Conservation (phyloP, 2,329 filamentous ascomycete genomes). For the Penicillium sp. region DNA sequence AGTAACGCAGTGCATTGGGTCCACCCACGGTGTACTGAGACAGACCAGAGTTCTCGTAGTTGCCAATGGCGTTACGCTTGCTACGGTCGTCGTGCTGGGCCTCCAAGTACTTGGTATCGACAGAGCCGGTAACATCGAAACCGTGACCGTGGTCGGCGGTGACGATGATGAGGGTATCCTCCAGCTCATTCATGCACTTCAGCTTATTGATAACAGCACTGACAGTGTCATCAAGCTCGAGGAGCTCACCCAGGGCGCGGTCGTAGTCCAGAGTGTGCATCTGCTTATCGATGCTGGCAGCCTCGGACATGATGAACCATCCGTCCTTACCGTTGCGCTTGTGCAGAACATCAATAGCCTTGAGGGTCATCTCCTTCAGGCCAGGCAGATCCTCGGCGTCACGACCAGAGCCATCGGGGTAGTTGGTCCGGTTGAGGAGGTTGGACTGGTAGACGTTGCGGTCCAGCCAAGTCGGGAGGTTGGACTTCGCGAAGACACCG, state of each 20-base stretch:
- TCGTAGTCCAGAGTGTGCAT: conserved; percentile 88
- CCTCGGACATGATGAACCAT: conserved; percentile 87
- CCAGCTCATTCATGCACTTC: conserved; percentile 63
- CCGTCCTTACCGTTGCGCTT: conserved; percentile 66
- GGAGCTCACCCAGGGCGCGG: conserved; percentile 77
- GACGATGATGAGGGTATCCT: conserved; percentile 77
- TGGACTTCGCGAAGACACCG: conserved; percentile 73
- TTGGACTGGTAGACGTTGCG: conserved; percentile 78
- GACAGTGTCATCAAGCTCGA: conserved; percentile 83
- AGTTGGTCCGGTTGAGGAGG: conserved; percentile 65
- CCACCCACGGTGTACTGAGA: conserved; percentile 71
- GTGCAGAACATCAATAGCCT: conserved; percentile 79
- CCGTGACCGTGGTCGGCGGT: conserved; percentile 89
- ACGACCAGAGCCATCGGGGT: conserved; percentile 65
- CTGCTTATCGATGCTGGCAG: conserved; percentile 84
- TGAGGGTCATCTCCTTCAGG: conserved; percentile 86
- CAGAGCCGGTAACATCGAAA: conserved; percentile 81
- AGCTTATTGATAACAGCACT: conserved; percentile 73
- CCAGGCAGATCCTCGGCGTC: conserved; percentile 75
- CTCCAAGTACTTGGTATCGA: conserved; percentile 76
- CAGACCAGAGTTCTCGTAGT: conserved; percentile 71
- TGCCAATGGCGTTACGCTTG: conserved; percentile 74
- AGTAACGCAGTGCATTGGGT: conserved; percentile 62
- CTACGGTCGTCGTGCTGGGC: conserved; percentile 65
- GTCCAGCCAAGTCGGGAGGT: conserved; percentile 83